Evolutionary conservation across 305 asterid species (phyloP).

Genomic region (Plantago lanceolata): DNA sequence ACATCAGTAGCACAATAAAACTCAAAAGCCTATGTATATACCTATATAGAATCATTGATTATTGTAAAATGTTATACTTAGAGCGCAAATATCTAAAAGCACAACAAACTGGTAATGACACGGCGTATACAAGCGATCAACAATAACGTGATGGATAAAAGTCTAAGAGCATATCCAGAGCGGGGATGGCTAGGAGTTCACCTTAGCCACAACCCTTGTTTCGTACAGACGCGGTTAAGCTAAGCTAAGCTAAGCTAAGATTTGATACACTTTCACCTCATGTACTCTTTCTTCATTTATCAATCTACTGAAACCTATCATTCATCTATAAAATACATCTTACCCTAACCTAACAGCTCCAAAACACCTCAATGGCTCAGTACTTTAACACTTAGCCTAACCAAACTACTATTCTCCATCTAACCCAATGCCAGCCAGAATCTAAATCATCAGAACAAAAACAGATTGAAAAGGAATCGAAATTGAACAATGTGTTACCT

Average conservation of each 20-base stretch:
- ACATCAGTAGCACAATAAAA: not conserved
- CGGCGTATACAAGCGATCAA: no score
- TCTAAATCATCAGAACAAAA: not conserved
- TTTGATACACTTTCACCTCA: not conserved
- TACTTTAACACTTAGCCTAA: not conserved
- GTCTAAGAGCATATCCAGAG: not conserved
- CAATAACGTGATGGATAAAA: not conserved
- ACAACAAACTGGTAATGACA: not conserved
- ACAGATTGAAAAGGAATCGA: not conserved
- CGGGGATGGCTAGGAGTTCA: no score
- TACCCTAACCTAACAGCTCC: not conserved
- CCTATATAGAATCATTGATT: no score
- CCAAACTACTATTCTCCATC: not conserved
- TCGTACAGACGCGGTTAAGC: not conserved
- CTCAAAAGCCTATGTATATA: not conserved
- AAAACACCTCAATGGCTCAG: not conserved
- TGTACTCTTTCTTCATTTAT: no score
- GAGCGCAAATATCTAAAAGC: not conserved
- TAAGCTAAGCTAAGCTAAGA: not conserved
- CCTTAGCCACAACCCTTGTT: not conserved
- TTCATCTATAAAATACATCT: not conserved
- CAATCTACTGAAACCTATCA: no score
- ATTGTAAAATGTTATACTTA: no score
- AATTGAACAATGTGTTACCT: slow-evolving; percentile 42
- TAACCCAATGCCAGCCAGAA: not conserved